Percentiles rank a stretch among this genome's conserved stretches.
These are phyloP conservation scores for Meripilus lineatus DNA, from an alignment of 1,284 basidiomycete genomes.

Conservation along the genomic window DNA sequence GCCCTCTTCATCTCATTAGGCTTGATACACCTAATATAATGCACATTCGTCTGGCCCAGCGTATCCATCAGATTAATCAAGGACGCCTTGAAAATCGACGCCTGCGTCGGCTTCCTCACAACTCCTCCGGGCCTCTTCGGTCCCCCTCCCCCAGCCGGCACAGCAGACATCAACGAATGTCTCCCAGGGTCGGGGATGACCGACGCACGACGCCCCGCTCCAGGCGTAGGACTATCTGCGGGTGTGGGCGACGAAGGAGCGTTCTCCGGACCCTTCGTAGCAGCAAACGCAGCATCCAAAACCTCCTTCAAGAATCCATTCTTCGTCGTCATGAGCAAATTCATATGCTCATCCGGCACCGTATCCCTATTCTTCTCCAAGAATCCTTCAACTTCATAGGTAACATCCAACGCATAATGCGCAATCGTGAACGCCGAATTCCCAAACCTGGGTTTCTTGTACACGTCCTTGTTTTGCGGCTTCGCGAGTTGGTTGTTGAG, in stretches of 20 bases:
- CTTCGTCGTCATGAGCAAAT: conserved; percentile 78
- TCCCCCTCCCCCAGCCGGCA: conserved; percentile 29
- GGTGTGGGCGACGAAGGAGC: conserved; percentile 66
- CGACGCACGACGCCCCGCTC: conserved; percentile 65
- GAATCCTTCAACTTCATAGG: conserved; percentile 97
- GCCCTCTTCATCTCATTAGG: conserved; percentile 96
- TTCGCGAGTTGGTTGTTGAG: conserved; percentile 85
- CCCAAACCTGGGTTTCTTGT: conserved; percentile 98
- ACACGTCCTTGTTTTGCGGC: conserved; percentile 84
- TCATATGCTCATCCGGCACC: conserved; percentile 97
- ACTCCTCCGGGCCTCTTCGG: conserved; percentile 64
- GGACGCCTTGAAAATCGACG: conserved; percentile 97
- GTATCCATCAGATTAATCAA: conserved; percentile 96
- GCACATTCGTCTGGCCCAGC: conserved; percentile 95
- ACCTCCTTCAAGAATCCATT: conserved; percentile 95
- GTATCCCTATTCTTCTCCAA: conserved; percentile 99
- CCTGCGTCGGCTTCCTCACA: conserved; percentile 90
- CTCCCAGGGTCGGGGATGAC: conserved; percentile 82
- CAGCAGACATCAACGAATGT: conserved; percentile 56
- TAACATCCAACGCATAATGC: conserved; percentile 97
- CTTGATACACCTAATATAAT: conserved; percentile 99
- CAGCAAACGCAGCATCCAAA: conserved; percentile 81
- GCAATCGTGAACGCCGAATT: conserved; percentile 97
- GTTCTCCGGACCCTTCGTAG: conserved; percentile 61
- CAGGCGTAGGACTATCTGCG: conserved; percentile 49